These are phyloP conservation scores for Breviolum minutum DNA, from an alignment of 73 alveolate species.

Conservation along the genomic window DNA sequence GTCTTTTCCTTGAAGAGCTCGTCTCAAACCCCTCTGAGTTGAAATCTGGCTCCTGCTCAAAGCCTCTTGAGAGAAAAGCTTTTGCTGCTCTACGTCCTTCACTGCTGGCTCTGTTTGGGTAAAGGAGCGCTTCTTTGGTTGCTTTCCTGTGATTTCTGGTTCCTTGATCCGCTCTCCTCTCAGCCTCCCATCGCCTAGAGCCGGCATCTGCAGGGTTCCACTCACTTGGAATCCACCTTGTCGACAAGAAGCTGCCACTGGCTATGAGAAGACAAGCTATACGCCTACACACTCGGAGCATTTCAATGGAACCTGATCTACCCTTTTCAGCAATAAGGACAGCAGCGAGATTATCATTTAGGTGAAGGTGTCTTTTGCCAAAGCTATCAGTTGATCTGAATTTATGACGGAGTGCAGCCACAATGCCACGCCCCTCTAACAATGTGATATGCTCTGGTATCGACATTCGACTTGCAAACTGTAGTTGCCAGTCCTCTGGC, in stretches of 20 bases:
- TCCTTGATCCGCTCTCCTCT: background rate
- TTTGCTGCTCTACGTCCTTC: background rate
- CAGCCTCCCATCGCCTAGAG: background rate
- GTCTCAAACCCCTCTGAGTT: background rate
- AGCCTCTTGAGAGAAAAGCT: background rate
- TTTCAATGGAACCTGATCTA: background rate
- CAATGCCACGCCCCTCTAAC: slow-evolving; percentile 18
- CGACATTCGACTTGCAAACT: background rate
- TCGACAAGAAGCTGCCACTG: background rate
- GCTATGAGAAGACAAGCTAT: background rate
- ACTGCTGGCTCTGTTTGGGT: background rate
- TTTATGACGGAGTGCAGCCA: background rate
- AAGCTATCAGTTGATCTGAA: background rate
- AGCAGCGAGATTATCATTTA: background rate
- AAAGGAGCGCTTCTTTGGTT: background rate
- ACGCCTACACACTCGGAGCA: background rate
- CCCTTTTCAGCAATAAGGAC: background rate
- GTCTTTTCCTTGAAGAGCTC: no score
- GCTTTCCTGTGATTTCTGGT: background rate
- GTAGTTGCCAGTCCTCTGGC: background rate
- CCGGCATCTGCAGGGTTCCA: background rate
- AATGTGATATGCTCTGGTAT: slow-evolving; percentile 13
- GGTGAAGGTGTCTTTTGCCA: background rate
- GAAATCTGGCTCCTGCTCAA: background rate
- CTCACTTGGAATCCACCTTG: slow-evolving; percentile 17